Evolutionary conservation across 2,329 filamentous ascomycete species (phyloP), one percentile per base, ranked within the genome.

Genomic region (Aspergillus sp.): DNA sequence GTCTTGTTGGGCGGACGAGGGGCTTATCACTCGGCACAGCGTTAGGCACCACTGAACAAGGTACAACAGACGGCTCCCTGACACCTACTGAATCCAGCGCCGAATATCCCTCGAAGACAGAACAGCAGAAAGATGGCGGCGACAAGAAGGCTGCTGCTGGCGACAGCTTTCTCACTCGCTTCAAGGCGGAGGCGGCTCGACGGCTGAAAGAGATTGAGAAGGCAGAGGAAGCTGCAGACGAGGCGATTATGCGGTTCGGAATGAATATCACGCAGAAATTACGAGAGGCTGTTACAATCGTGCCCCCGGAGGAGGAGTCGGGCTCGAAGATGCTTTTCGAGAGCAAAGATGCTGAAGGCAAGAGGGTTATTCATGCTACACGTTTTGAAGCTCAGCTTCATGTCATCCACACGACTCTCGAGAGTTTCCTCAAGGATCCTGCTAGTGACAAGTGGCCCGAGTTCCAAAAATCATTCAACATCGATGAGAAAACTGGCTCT

Each of bases 311-410:
- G 73, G 75, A 46, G 73, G 84, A 64, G 79, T 79, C 60, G n/a
- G 80, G 73, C 64, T 54, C 52, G 7, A 81, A 88, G 49, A 86
- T 96, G 33, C 81, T 97, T 4, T 99, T 98, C 68, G 95, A 98
- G 78, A 96, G 91, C 70, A 96, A 93, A 73, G 93, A 97, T 74
- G 86, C 90, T 5, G 83, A 85, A 50, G 93, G 93, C 24, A 97
- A 95, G 80, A 84, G 95, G 55, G 91, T 98, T 15, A 96, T 98
- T 63, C 95, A 99, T 73, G 90, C 91, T 1, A 96, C 92, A 52
- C 85, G 95, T 60, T 93, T 97, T 71, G 95, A 99, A 70, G 95
- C 95, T 1, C 95, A 98, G 75, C 80, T 99, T 61, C 93, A 99
- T 71, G 92, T 96, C 35, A 93, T 99, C 59, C 95, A 99, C 74